Conservation (phyloP, 352 stramenopile species). For the Pythium rishiriense region DNA sequence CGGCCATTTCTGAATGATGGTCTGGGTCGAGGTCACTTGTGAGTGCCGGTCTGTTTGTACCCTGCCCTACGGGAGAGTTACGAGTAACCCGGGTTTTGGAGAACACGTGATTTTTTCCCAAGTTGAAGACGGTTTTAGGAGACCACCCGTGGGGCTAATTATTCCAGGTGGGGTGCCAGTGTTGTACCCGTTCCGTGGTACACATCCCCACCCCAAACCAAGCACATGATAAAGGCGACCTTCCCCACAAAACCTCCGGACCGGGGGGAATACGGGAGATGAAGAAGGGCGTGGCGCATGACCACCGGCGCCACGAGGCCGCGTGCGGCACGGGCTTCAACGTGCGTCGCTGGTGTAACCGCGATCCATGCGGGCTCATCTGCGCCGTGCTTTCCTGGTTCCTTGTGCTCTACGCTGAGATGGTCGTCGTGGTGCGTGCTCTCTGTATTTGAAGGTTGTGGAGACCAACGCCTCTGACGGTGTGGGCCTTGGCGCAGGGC, state of each 20-base stretch:
- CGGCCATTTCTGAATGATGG: constrained; percentile 8
- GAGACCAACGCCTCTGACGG: not conserved
- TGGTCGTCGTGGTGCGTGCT: constrained; percentile 73
- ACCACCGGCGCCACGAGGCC: constrained; percentile 46
- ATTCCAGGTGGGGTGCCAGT: not conserved
- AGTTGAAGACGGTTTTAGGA: not conserved
- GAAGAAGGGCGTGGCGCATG: constrained; percentile 21
- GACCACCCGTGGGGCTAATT: not conserved
- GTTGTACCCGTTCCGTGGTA: not conserved
- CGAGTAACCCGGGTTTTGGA: constrained; percentile 11
- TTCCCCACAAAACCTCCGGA: not conserved
- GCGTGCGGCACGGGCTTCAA: constrained; percentile 81
- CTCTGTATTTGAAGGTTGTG: not conserved
- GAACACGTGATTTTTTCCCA: not conserved
- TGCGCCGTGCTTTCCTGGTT: constrained; percentile 91
- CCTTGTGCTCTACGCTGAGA: constrained; percentile 91
- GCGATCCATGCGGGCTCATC: constrained; percentile 89
- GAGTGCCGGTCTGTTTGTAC: constrained; percentile 24
- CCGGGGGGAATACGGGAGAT: no score
- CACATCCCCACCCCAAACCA: no score
- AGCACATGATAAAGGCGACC: not conserved
- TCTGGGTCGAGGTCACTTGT: no score
- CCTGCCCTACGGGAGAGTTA: no score
- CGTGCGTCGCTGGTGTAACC: constrained; percentile 89
- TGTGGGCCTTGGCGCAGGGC: constrained; percentile 35